phyloP scores from a whole-genome alignment of 208 protist genomes.

The Wallacemonas sp. region DNA sequence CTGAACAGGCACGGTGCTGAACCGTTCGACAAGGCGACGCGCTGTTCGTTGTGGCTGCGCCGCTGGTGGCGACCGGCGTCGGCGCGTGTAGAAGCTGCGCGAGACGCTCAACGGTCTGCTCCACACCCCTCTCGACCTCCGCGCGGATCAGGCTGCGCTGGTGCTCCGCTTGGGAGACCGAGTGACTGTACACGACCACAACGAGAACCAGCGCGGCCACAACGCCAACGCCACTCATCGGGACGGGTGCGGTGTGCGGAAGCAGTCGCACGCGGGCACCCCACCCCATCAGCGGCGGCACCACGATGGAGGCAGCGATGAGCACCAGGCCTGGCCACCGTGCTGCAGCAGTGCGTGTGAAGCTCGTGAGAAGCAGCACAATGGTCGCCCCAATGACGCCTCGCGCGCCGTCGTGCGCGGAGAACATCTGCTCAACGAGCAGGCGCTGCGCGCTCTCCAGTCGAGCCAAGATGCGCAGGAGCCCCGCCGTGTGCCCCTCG shows the following conservation, averaged over 20 bases:
- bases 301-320: conserved; percentile 24
- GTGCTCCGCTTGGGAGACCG: conserved; percentile 23
- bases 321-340: conserved; percentile 51
- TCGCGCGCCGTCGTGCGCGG: conserved; percentile 24
- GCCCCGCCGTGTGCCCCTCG: conserved; percentile 48
- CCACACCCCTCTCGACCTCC: conserved; percentile 36
- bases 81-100: conserved; percentile 10
- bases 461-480: conserved; percentile 45
- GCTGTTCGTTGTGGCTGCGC: too few relatives aligned
- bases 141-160: conserved; percentile 39
- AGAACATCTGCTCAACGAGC: conserved; percentile 34
- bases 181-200: conserved; percentile 19
- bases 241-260: conserved; percentile 10
- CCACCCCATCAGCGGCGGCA: conserved; percentile 36
- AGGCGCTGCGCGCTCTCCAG: conserved; percentile 49
- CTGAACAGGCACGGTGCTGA: too few relatives aligned
- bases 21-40: too few relatives aligned
- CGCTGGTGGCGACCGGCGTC: neutral
- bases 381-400: conserved; percentile 17
- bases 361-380: conserved; percentile 41
- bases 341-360: conserved; percentile 45
- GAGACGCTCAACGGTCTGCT: conserved; percentile 1
- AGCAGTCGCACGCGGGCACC: neutral
- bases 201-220: conserved; percentile 20
- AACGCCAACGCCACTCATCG: conserved; percentile 30